phyloP scores from a whole-genome alignment of 768 basidiomycete species.

The Pulveroboletus sp. region DNA sequence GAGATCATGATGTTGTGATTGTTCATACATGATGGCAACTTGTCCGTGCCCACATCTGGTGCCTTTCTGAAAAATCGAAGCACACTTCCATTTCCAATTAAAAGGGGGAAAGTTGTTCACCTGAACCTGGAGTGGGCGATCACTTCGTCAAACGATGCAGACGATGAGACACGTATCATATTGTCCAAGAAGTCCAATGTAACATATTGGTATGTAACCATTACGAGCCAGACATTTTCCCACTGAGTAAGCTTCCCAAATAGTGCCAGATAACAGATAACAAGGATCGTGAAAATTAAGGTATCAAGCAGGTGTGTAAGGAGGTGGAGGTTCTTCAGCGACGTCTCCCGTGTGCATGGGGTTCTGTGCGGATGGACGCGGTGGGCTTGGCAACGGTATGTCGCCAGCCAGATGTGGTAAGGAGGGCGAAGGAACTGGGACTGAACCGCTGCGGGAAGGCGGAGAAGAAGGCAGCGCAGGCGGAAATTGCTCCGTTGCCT shows the following conservation, averaged over 20 bases:
- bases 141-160: background rate
- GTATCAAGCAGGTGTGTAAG: conserved; percentile 23
- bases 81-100: background rate
- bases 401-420: background rate
- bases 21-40: background rate
- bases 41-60: background rate
- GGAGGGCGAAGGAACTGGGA: background rate
- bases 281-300: background rate
- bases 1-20: no score
- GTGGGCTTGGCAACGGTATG: background rate
- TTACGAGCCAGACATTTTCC: background rate
- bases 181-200: conserved; percentile 4
- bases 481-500: background rate
- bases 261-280: background rate
- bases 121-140: background rate
- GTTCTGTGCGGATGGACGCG: conserved; percentile 3
- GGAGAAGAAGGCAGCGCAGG: background rate
- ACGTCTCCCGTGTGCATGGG: conserved; percentile 12
- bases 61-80: background rate
- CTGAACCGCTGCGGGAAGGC: background rate
- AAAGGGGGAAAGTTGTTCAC: background rate
- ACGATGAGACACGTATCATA: background rate
- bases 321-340: conserved; percentile 22
- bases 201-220: conserved; percentile 3
- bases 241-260: background rate